Evolutionary conservation across 2,329 filamentous ascomycete genomes (phyloP).

Genomic region (Fusarium sp.): DNA sequence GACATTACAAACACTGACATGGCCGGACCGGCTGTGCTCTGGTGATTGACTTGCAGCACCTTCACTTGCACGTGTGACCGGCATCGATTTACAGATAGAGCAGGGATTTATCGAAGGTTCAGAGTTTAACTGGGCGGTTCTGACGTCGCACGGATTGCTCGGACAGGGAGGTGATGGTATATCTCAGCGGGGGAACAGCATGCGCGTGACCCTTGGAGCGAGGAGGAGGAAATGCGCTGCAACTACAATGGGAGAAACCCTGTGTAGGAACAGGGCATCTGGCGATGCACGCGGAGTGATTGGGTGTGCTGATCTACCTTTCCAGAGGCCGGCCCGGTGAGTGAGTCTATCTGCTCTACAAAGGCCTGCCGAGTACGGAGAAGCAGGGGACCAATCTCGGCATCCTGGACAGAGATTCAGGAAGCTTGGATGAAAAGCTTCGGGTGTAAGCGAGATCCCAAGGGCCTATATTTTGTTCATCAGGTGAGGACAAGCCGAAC

Average conservation of each 20-base stretch:
- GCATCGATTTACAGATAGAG: constrained; percentile 20
- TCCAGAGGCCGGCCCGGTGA: constrained; percentile 37
- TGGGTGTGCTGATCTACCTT: constrained; percentile 32
- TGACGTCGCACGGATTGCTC: constrained; percentile 34
- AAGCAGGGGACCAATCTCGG: constrained; percentile 16
- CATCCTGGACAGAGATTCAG: constrained; percentile 5
- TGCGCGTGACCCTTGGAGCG: constrained; percentile 27
- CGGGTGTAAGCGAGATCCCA: constrained; percentile 16
- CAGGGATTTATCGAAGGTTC: constrained; percentile 1
- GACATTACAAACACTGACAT: constrained; percentile 14
- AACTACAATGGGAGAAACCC: not conserved
- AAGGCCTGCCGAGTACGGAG: constrained; percentile 23
- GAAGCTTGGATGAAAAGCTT: not conserved
- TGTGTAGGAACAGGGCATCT: constrained; percentile 3
- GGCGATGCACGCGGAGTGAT: constrained; percentile 17
- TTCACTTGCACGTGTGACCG: constrained; percentile 30
- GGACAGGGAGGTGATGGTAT: constrained; percentile 22
- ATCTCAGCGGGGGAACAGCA: constrained; percentile 19
- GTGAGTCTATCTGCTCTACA: constrained; percentile 3
- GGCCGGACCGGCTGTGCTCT: constrained; percentile 35
- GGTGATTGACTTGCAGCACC: constrained; percentile 17
- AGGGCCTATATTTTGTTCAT: constrained; percentile 9
- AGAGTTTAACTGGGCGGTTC: not conserved
- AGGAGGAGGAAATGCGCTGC: constrained; percentile 31
- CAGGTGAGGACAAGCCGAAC: constrained; percentile 20